phyloP scores from a whole-genome alignment of 306 rosid genomes.

The Adenanthera pavonina region DNA sequence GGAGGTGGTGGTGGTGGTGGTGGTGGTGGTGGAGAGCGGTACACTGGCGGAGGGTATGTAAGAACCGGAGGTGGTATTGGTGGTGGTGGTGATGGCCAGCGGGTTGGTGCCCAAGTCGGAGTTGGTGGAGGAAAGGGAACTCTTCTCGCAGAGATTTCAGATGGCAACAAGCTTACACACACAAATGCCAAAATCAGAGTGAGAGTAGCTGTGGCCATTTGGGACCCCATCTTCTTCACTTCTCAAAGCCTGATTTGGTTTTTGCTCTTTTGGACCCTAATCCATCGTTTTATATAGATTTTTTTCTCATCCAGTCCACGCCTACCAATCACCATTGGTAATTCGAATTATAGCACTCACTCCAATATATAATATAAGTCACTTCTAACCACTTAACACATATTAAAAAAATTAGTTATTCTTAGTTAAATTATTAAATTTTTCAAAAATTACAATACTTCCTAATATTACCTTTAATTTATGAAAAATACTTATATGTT shows the following conservation, averaged over 20 bases:
- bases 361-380: too few species aligned
- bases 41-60: not conserved
- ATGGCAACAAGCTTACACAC: conserved; percentile 46
- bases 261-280: conserved; percentile 28
- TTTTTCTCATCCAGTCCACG: conserved; percentile 39
- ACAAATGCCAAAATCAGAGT: conserved; percentile 50
- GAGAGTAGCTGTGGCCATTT: conserved; percentile 51
- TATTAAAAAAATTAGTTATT: too few species aligned
- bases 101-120: too few species aligned
- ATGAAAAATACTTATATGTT: too few species aligned
- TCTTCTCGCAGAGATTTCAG: conserved; percentile 36
- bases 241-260: conserved; percentile 38
- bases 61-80: conserved; percentile 41
- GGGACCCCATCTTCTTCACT: conserved; percentile 53
- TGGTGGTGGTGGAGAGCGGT: not conserved
- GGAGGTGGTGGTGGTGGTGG: not conserved
- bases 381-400: too few species aligned
- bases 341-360: not conserved
- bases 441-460: too few species aligned
- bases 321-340: conserved; percentile 34
- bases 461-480: too few species aligned
- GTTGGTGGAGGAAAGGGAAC: too few species aligned
- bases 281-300: conserved; percentile 56
- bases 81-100: too few species aligned
- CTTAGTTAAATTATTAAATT: too few species aligned